phyloP scores from a whole-genome alignment of 1,139 yeast genomes.

The Schizosaccharomyces versatilis region DNA sequence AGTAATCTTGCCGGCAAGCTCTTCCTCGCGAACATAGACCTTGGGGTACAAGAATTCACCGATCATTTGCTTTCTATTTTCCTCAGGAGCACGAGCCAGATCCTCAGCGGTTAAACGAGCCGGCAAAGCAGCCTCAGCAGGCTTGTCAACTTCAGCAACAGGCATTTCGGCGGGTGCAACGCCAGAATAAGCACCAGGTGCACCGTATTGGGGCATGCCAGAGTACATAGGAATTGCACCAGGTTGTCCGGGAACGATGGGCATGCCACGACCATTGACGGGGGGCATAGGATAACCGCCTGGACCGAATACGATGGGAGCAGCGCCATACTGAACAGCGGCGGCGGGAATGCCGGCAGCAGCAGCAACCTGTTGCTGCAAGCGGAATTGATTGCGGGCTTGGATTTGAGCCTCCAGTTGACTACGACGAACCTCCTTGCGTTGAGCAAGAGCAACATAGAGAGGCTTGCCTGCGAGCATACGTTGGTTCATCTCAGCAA shows the following conservation, averaged over 20 bases:
- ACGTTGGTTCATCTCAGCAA: constrained; percentile 95
- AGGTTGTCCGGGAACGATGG: constrained; percentile 29
- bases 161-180: constrained; percentile 6
- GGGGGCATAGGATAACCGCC: constrained; percentile 3
- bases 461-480: constrained; percentile 90
- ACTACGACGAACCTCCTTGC: constrained; percentile 92
- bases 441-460: constrained; percentile 96
- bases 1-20: constrained; percentile 95
- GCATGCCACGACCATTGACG: constrained; percentile 15
- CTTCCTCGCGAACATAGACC: constrained; percentile 78
- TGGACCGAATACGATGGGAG: constrained; percentile 4
- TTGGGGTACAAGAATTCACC: constrained; percentile 96
- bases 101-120: constrained; percentile 17
- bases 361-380: constrained; percentile 67
- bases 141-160: constrained; percentile 5
- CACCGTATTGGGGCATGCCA: constrained; percentile 5
- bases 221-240: constrained; percentile 4
- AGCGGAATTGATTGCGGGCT: constrained; percentile 95
- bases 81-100: constrained; percentile 28
- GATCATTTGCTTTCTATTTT: constrained; percentile 86
- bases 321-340: constrained; percentile 27
- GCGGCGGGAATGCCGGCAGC: constrained; percentile 65
- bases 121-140: constrained; percentile 7
- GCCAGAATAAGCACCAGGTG: constrained; percentile 4
- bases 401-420: constrained; percentile 95